A percentile compares a stretch with the other conserved stretches of the same genome.
Evolutionary conservation across 352 stramenopile species (phyloP).

Genomic region (Phytophthora litchii): DNA sequence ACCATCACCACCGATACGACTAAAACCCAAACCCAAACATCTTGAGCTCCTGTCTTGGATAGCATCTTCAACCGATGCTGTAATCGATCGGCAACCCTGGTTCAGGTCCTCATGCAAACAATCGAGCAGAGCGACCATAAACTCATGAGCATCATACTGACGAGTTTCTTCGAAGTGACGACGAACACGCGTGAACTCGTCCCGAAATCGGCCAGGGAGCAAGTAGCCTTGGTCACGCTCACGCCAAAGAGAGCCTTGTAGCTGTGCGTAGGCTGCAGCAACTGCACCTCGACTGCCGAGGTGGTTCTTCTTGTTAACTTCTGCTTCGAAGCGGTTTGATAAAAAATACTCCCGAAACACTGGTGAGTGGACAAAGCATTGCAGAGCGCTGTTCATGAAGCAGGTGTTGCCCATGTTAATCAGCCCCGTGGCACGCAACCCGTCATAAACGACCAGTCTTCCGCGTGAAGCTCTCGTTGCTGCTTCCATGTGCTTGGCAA

Average conservation of each 20-base stretch:
- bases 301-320: slow-evolving; percentile 96
- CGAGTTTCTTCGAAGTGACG: slow-evolving; percentile 73
- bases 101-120: slow-evolving; percentile 99
- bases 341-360: slow-evolving; percentile 96
- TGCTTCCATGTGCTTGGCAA: slow-evolving; percentile 39
- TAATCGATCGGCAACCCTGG: slow-evolving; percentile 49
- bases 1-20: slow-evolving; percentile 36
- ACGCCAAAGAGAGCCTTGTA: slow-evolving; percentile 74
- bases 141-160: slow-evolving; percentile 97
- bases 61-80: slow-evolving; percentile 16
- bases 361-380: slow-evolving; percentile 95
- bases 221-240: slow-evolving; percentile 57
- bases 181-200: slow-evolving; percentile 72
- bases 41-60: slow-evolving; percentile 37
- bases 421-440: slow-evolving; percentile 65
- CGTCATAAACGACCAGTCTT: slow-evolving; percentile 39
- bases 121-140: slow-evolving; percentile 97
- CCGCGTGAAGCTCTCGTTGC: slow-evolving; percentile 34
- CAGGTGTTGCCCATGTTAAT: slow-evolving; percentile 90
- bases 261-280: slow-evolving; percentile 85
- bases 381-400: slow-evolving; percentile 89
- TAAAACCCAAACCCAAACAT: slow-evolving; percentile 37
- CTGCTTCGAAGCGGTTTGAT: slow-evolving; percentile 84
- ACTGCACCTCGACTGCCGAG: slow-evolving; percentile 92
- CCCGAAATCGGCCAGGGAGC: slow-evolving; percentile 58